Conservation (phyloP, 2,329 filamentous ascomycete species). For the Xylaria sp. region DNA sequence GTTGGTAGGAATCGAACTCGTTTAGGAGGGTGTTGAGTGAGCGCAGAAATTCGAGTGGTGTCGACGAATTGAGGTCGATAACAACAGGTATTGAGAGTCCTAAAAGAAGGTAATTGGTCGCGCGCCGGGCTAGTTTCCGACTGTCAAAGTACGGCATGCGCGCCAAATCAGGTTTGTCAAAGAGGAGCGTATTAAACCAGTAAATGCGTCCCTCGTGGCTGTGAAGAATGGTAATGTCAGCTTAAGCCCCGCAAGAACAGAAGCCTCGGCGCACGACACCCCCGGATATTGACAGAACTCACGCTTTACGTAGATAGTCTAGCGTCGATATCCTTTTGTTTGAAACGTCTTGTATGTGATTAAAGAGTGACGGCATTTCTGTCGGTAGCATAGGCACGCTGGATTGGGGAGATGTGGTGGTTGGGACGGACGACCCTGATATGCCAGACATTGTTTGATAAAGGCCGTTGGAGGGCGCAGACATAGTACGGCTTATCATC, state of each 20-base stretch:
- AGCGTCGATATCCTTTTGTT: constrained; percentile 94
- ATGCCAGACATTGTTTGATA: constrained; percentile 41
- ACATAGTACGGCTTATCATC: constrained; percentile 57
- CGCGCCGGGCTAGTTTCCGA: constrained; percentile 85
- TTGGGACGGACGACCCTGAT: constrained; percentile 42
- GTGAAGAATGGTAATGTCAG: constrained; percentile 28
- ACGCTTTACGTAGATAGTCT: constrained; percentile 93
- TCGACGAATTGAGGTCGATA: constrained; percentile 84
- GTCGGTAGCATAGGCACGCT: constrained; percentile 51
- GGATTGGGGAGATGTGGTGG: constrained; percentile 41
- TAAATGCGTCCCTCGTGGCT: constrained; percentile 95
- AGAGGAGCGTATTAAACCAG: constrained; percentile 98
- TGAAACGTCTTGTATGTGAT: constrained; percentile 82
- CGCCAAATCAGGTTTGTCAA: constrained; percentile 81
- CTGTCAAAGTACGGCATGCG: constrained; percentile 87
- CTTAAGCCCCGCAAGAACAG: background rate
- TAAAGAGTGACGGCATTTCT: constrained; percentile 62
- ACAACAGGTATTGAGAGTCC: constrained; percentile 91
- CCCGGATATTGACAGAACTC: constrained; percentile 51
- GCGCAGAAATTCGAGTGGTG: constrained; percentile 84
- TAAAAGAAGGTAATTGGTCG: constrained; percentile 92
- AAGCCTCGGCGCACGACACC: background rate
- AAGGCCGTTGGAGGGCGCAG: constrained; percentile 37
- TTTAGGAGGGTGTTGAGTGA: constrained; percentile 84
- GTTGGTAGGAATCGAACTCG: constrained; percentile 95